Evolutionary conservation across 208 protist species (phyloP).

Genomic region (Leishmania tropica): DNA sequence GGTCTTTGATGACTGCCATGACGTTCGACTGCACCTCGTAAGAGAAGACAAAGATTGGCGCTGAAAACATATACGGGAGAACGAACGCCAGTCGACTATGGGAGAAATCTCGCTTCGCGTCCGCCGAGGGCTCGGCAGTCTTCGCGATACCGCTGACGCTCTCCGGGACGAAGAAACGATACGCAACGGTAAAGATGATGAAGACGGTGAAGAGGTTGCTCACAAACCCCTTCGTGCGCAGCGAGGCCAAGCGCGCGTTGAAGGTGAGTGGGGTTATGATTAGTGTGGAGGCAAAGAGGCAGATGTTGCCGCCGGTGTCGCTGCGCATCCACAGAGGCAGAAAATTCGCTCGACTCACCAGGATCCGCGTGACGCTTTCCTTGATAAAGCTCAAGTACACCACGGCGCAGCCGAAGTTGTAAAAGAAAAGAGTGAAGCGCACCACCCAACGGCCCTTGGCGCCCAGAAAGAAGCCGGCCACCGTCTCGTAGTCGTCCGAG

Average conservation of each 20-base stretch:
- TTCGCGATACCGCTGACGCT: neutral
- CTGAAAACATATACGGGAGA: conserved; percentile 69
- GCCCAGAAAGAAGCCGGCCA: conserved; percentile 76
- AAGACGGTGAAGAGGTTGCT: conserved; percentile 77
- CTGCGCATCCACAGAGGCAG: conserved; percentile 64
- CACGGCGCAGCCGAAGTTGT: conserved; percentile 73
- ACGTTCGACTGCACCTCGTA: conserved; percentile 86
- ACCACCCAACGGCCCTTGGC: conserved; percentile 46
- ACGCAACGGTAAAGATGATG: conserved; percentile 69
- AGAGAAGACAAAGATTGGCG: conserved; percentile 80
- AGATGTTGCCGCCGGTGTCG: conserved; percentile 40
- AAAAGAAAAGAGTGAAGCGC: conserved; percentile 70
- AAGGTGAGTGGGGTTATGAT: conserved; percentile 74
- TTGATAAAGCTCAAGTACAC: conserved; percentile 80
- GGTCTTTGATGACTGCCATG: conserved; percentile 82
- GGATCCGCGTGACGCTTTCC: conserved; percentile 60
- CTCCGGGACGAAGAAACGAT: conserved; percentile 62
- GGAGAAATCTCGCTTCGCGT: conserved; percentile 4
- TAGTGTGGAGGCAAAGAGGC: conserved; percentile 48
- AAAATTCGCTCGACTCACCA: conserved; percentile 45
- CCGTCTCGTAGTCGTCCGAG: conserved; percentile 81
- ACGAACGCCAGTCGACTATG: conserved; percentile 17
- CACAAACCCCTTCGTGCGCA: conserved; percentile 75
- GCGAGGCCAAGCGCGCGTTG: conserved; percentile 75
- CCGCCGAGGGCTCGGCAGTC: neutral